Evolutionary conservation across 192 early-diverging fungal species (phyloP), one percentile per base, ranked within the genome.

Genomic region (Radiomyces spectabilis): DNA sequence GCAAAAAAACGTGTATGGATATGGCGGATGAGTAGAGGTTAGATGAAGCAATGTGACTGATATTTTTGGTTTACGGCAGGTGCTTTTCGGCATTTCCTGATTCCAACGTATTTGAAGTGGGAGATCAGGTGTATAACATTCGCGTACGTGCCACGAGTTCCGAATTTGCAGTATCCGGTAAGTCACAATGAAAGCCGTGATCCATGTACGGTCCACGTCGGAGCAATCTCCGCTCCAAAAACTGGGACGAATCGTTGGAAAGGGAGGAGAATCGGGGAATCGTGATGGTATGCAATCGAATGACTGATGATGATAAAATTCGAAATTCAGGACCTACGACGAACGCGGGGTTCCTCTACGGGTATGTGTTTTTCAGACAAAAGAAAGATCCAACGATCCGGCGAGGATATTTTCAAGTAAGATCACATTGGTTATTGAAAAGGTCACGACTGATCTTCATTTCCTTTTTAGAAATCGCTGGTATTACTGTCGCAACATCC

Each of bases 311-410:
- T n/a, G n/a, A n/a, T n/a, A n/a, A n/a, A n/a, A n/a, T n/a, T n/a
- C n/a, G n/a, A n/a, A n/a, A 32, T 9, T n/a, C 25, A 75, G 78
- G 76, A 5, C 77, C 77, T 12, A 77, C 77, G 4, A 66, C 75
- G 10, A 69, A 77, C 50, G 72, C 80, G 34, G 73, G 76, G 19
- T 83, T 83, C 45, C 50, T 81, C 10, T 91, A 98, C 68, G 92
- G 90, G 26, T 92, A 95, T 74, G 93, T 93, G 9, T 95, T 94
- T 59, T 98, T 98, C 59, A 76, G 93, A 22, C 93, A 98, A 65
- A 85, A 92, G 65, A 80, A 84, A 64, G 93, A 98, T 65, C 71
- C 81, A 10, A 68, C 78, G 24, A 88, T 95, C 58, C 73, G 85
- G 10, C 83, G 95, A 35, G 95, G 95, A 16, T 95, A 85, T 46